Evolutionary conservation across 192 early-diverging fungal genomes (phyloP).

Genomic region (Coemansia sp.): DNA sequence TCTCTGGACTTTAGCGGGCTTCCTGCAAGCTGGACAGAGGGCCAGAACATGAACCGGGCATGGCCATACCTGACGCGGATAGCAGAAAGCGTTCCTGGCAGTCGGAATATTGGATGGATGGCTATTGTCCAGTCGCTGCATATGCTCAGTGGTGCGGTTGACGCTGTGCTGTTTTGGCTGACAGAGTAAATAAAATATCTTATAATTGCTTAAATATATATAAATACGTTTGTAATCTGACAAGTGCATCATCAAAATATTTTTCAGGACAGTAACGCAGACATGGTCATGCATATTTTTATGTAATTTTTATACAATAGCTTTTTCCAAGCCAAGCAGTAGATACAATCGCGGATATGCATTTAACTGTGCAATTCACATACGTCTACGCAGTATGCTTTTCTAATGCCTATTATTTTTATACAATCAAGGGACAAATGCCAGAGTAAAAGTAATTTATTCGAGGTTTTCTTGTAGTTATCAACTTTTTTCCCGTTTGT

Average conservation of each 20-base stretch:
- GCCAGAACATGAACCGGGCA: constrained; percentile 27
- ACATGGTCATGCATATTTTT: no score
- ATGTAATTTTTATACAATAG: no score
- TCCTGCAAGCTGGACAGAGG: constrained; percentile 38
- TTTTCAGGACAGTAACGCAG: no score
- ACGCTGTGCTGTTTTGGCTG: constrained; percentile 43
- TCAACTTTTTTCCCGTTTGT: not conserved
- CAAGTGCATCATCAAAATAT: no score
- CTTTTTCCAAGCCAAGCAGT: no score
- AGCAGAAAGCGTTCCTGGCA: constrained; percentile 5
- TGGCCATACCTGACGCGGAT: constrained; percentile 36
- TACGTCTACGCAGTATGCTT: no score
- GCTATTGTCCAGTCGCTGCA: constrained; percentile 40
- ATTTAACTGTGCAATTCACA: no score
- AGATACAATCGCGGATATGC: no score
- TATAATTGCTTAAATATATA: not conserved
- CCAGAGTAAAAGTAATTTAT: no score
- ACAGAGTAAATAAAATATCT: constrained; percentile 16
- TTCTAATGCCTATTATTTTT: no score
- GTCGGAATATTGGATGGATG: constrained; percentile 32
- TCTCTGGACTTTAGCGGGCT: constrained; percentile 16
- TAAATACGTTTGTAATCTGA: not conserved
- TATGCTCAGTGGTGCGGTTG: constrained; percentile 32
- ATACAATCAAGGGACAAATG: no score
- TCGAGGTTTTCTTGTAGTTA: not conserved